Percentiles rank a stretch among this genome's conserved stretches.
phyloP scores from a whole-genome alignment of 257 asterid species.

The Rehmannia glutinosa region DNA sequence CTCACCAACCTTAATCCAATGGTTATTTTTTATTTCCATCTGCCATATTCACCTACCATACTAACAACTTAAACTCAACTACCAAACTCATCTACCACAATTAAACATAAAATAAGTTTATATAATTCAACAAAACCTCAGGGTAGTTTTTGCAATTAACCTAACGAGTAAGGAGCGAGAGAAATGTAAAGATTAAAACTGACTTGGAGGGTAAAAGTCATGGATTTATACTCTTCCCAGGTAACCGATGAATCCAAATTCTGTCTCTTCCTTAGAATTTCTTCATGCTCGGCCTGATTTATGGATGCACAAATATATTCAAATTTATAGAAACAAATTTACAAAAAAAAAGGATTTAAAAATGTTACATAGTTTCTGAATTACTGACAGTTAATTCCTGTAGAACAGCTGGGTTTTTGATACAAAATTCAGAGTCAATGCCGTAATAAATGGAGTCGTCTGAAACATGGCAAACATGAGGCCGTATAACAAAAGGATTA shows the following conservation, averaged over 20 bases:
- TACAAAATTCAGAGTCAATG: constrained; percentile 11
- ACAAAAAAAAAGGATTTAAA: too few relatives aligned
- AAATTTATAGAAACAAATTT: not conserved
- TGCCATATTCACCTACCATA: too few relatives aligned
- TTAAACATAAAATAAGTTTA: too few relatives aligned
- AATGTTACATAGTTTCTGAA: not conserved
- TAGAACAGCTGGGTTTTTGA: constrained; percentile 19
- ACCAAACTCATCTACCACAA: too few relatives aligned
- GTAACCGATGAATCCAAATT: constrained; percentile 7
- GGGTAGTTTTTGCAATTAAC: too few relatives aligned
- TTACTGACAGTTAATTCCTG: constrained; percentile 13
- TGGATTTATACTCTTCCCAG: constrained; percentile 26
- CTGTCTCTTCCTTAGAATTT: constrained; percentile 7
- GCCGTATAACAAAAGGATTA: not conserved
- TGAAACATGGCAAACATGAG: constrained; percentile 3
- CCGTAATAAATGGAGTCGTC: not conserved
- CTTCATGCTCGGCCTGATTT: constrained; percentile 27
- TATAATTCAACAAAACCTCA: too few relatives aligned
- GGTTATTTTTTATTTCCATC: too few relatives aligned
- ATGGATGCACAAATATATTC: not conserved
- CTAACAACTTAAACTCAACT: too few relatives aligned
- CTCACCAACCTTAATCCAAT: too few relatives aligned
- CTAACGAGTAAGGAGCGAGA: too few relatives aligned
- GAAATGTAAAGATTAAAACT: too few relatives aligned
- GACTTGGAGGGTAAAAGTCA: constrained; percentile 31